Base-by-base conservation (phyloP, 176 grass and related monocot species). In the Avena eriantha region DNA sequence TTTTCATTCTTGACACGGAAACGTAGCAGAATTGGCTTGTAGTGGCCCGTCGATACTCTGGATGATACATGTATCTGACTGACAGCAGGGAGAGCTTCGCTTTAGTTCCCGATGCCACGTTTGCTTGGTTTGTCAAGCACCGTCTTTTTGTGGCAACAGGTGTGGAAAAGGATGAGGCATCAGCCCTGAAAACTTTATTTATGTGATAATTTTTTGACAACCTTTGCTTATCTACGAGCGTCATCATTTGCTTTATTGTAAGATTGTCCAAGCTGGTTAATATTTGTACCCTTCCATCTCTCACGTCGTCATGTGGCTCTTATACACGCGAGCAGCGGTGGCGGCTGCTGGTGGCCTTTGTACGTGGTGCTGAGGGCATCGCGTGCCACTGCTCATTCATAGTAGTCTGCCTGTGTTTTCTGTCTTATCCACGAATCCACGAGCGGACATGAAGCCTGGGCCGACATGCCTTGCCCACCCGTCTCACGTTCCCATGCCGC, bases 231-330 rank as follows among this genome's bases (percentile, higher is more conserved):
- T 59, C 18, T 33, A 0, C 2, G 16, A 33, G 77, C 22, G 31
- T 14, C 29, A 41, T n/a, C 46, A 67, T 58, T 15, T 86, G 57
- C 88, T 86, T 77, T 90, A 60, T 36, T 36, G 35, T 50, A 77
- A 47, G 41, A 51, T 64, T 61, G 15, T 29, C 16, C 41, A 81
- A 56, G 51, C 17, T 21, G 3, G 31, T 12, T 59, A 41, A 64
- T 53, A 29, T 49, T 35, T 8, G 14, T 10, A 29, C 23, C 9
- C 12, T 58, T 77, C 31, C 29, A 29, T 29, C 29, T 29, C 29
- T 29, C 29, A 4, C 22, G 59, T 26, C 9, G 11, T 23, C 57
- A 59, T 59, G 19, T n/a, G 56, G 50, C 13, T 41, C 39, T 41
- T 41, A 7, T 6, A 41, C 9, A 45, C 43, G 43, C 43, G 43